phyloP scores from a whole-genome alignment of 345 rosid genomes.

The Trapa incisa region DNA sequence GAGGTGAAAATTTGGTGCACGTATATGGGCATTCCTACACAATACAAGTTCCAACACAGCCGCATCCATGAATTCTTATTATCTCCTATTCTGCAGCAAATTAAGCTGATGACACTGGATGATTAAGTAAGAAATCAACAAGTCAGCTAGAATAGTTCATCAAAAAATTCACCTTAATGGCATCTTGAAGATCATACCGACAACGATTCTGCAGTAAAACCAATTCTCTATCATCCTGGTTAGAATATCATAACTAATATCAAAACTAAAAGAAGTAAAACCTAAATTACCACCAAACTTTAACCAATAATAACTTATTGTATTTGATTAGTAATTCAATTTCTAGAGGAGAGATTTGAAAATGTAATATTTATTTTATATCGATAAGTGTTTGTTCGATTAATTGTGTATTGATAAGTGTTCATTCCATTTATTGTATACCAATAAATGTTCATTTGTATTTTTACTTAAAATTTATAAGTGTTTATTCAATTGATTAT shows the following conservation, averaged over 20 bases:
- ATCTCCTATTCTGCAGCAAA: background rate
- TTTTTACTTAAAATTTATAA: no score
- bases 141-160: background rate
- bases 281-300: background rate
- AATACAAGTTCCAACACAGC: background rate
- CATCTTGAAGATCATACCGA: slow-evolving; percentile 72
- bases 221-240: slow-evolving; percentile 34
- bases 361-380: background rate
- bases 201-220: slow-evolving; percentile 60
- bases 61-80: background rate
- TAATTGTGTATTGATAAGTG: no score
- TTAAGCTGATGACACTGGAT: background rate
- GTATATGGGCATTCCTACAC: background rate
- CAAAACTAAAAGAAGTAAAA: no score
- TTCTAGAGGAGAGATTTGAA: background rate
- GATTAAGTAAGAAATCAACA: background rate
- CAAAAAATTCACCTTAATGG: slow-evolving; percentile 44
- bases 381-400: no score
- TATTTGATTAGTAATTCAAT: background rate
- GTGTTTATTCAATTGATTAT: no score
- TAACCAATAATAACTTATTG: background rate
- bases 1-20: background rate
- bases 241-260: background rate
- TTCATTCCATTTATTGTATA: no score
- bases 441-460: no score